phyloP scores from a whole-genome alignment of 108 stramenopile species.

The Skeletonema grethae region DNA sequence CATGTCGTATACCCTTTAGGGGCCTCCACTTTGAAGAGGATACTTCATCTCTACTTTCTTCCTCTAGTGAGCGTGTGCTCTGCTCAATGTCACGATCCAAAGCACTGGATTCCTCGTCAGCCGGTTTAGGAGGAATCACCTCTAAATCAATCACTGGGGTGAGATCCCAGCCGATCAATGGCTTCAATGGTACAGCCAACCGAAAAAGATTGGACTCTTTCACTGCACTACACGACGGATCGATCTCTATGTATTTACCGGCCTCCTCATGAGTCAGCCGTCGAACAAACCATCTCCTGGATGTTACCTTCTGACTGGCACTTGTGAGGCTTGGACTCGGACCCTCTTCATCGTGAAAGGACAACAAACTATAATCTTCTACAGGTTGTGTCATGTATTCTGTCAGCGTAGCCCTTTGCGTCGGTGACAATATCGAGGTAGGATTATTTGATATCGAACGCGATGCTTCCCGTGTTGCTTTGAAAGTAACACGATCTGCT shows the following conservation, averaged over 20 bases:
- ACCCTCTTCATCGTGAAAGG: slow-evolving; percentile 41
- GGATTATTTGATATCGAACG: slow-evolving; percentile 8
- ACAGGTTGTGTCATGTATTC: slow-evolving; percentile 55
- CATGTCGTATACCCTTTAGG: slow-evolving; percentile 9
- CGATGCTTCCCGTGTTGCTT: slow-evolving; percentile 37
- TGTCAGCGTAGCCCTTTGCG: slow-evolving; percentile 18
- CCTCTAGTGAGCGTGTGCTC: neutral
- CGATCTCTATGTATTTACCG: slow-evolving; percentile 9
- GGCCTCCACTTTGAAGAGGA: slow-evolving; percentile 6
- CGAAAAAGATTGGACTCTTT: slow-evolving; percentile 46
- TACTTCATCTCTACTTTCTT: neutral
- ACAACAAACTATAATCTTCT: slow-evolving; percentile 43
- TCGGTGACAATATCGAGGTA: slow-evolving; percentile 1
- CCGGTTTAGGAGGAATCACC: slow-evolving; percentile 35
- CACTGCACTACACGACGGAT: slow-evolving; percentile 10
- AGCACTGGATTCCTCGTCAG: neutral
- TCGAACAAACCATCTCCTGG: slow-evolving; percentile 43
- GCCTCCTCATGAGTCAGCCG: slow-evolving; percentile 40
- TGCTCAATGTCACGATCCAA: neutral
- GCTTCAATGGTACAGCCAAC: slow-evolving; percentile 45
- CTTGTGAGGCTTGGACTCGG: slow-evolving; percentile 1
- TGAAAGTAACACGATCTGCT: slow-evolving; percentile 48
- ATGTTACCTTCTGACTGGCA: slow-evolving; percentile 4
- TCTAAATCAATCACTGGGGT: slow-evolving; percentile 57
- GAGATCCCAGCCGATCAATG: slow-evolving; percentile 51